Evolutionary conservation across 176 grass and related monocot genomes (phyloP).

Genomic region (Chrysopogon serrulatus): DNA sequence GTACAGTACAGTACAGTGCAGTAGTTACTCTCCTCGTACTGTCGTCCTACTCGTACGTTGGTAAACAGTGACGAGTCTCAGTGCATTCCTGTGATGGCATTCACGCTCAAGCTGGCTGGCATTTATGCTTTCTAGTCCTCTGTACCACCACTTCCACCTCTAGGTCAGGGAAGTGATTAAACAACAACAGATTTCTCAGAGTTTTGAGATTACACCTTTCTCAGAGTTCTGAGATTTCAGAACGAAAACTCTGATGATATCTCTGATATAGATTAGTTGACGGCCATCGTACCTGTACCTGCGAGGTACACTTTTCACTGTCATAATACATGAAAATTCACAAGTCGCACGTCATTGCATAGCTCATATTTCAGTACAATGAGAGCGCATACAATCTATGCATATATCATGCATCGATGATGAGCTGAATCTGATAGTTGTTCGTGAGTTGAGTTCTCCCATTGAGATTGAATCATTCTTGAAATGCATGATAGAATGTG

Average conservation of each 20-base stretch:
- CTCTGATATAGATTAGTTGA: background rate
- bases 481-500: background rate
- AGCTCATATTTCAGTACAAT: background rate
- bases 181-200: background rate
- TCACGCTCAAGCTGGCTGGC: background rate
- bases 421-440: background rate
- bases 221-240: background rate
- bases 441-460: background rate
- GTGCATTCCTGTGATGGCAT: conserved; percentile 25
- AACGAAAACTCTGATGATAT: background rate
- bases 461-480: background rate
- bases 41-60: background rate
- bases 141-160: too few relatives aligned
- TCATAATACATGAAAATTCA: background rate
- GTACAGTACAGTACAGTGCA: background rate
- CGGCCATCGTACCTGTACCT: background rate
- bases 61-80: conserved; percentile 19
- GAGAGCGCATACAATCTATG: background rate
- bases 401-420: background rate
- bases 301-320: background rate
- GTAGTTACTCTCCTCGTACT: background rate
- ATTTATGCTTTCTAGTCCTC: background rate
- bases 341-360: background rate
- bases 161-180: background rate
- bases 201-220: background rate